Evolutionary conservation across 2,329 filamentous ascomycete genomes (phyloP), one percentile per base, ranked within the genome.

Genomic region (Colletotrichum melonis): DNA sequence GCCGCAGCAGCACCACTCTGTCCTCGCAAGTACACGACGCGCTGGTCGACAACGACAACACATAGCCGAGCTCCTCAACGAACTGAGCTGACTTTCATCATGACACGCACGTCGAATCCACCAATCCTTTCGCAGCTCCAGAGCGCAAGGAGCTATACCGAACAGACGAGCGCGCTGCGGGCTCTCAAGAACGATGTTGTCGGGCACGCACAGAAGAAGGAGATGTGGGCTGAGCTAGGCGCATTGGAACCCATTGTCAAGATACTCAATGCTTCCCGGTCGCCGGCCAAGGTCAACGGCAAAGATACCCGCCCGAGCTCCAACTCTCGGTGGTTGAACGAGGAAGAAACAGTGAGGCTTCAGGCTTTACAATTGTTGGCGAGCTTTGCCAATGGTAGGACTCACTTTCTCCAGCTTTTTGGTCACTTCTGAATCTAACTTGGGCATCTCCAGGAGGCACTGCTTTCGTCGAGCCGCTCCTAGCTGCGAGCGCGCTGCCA

Each of bases 181-280:
- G 86, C 88, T 55, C 85, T 99, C 35, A 98, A 98, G 86, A 97
- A 98, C 82, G 93, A 97, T 75, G 89, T 97, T 60, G 91, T 98
- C 73, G 97, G 97, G 28, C 95, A 98, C 82, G 89, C 93, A 42
- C 92, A 96, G 81, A 92, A 92, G 81, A 99, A 99, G 83, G 93
- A 96, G 82, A 84, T 90, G 69, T 95, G 92, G 86, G 88, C 98
- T 54, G 87, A 86, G 71, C 85, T 90, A 67, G 95, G 95, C 22
- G 86, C 94, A 32, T 83, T 97, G 59, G 88, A 90, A 66, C 88
- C 89, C 42, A 85, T 88, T 68, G 87, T 86, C 78, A 84, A 80
- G 77, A 86, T 85, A 74, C 85, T 88, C 80, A 81, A 81, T 60
- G 76, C 80, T 16, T 78, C 78, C 63, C 78, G 78, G 28, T 78